phyloP scores from a whole-genome alignment of 495 filamentous ascomycete species.

The Daldinia grandis region DNA sequence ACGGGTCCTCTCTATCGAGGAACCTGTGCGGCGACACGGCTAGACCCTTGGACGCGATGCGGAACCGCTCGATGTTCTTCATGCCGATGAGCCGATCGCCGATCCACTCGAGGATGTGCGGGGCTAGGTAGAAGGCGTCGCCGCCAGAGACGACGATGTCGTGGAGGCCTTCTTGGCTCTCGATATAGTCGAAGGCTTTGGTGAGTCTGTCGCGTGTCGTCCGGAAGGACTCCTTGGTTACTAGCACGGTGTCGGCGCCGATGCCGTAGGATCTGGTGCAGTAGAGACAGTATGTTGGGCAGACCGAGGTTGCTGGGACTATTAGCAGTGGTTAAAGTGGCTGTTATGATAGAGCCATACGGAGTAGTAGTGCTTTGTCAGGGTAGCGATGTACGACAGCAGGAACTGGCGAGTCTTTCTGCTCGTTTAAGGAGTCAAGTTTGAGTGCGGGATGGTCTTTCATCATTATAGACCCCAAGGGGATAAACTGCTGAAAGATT shows the following conservation, averaged over 20 bases:
- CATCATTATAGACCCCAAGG: slow-evolving; percentile 57
- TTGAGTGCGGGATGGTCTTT: slow-evolving; percentile 56
- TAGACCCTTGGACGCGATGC: slow-evolving; percentile 66
- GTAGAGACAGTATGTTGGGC: slow-evolving; percentile 65
- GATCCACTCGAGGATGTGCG: slow-evolving; percentile 48
- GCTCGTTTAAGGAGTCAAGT: slow-evolving; percentile 60
- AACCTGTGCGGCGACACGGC: slow-evolving; percentile 61
- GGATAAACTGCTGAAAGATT: slow-evolving; percentile 63
- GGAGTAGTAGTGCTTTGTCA: slow-evolving; percentile 66
- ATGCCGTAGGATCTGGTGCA: slow-evolving; percentile 68
- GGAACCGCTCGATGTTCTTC: slow-evolving; percentile 59
- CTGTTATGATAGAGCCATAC: slow-evolving; percentile 47
- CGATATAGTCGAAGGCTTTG: slow-evolving; percentile 60
- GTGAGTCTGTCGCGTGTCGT: slow-evolving; percentile 55
- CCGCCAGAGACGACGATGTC: slow-evolving; percentile 69
- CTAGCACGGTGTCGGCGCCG: slow-evolving; percentile 58
- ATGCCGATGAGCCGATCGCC: slow-evolving; percentile 51
- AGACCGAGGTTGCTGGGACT: slow-evolving; percentile 58
- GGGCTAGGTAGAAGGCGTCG: slow-evolving; percentile 61
- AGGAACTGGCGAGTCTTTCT: slow-evolving; percentile 54
- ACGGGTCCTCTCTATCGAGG: slow-evolving; percentile 59
- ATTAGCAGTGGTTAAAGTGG: slow-evolving; percentile 13
- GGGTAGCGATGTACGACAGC: slow-evolving; percentile 67
- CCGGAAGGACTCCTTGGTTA: slow-evolving; percentile 58
- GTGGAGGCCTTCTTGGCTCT: slow-evolving; percentile 52